These are phyloP conservation scores for Datisca glomerata DNA, from an alignment of 306 rosid species.

Conservation along the genomic window DNA sequence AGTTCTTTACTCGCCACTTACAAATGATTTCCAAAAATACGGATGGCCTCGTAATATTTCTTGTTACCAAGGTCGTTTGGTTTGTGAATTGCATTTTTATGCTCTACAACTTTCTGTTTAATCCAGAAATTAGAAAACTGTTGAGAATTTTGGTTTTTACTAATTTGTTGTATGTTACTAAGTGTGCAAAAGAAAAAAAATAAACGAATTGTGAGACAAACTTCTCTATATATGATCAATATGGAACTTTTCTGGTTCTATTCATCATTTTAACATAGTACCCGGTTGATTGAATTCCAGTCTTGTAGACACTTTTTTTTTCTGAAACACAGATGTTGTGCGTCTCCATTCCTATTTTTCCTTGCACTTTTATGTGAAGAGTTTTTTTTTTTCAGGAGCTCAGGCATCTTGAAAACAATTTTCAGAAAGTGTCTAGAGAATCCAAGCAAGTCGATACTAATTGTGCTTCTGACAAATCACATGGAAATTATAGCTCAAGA, in stretches of 20 bases:
- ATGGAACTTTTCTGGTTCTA: too few species aligned
- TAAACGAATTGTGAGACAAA: too few species aligned
- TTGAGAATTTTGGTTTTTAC: too few species aligned
- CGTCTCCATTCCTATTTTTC: slow-evolving; percentile 1
- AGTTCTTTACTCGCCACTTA: slow-evolving; percentile 17
- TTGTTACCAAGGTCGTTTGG: slow-evolving; percentile 1
- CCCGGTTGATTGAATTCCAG: too few species aligned
- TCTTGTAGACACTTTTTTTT: too few species aligned
- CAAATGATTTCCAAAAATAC: slow-evolving; percentile 15
- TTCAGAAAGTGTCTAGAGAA: slow-evolving; percentile 10
- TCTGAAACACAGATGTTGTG: background rate
- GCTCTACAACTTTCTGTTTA: slow-evolving; percentile 1
- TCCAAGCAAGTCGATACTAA: slow-evolving; percentile 7
- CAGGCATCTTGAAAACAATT: slow-evolving; percentile 10
- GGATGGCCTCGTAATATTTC: slow-evolving; percentile 21
- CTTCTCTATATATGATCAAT: background rate
- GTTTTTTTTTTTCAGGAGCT: slow-evolving; percentile 28
- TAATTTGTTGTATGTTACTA: too few species aligned
- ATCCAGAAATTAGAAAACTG: background rate
- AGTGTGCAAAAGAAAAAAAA: too few species aligned
- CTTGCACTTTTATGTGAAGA: background rate
- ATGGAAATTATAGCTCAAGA: slow-evolving; percentile 15
- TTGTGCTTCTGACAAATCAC: slow-evolving; percentile 8
- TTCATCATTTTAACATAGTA: too few species aligned
- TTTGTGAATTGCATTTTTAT: background rate